Percentiles rank a stretch among this genome's conserved stretches.
These are phyloP conservation scores for Lolium multiflorum DNA, from an alignment of 176 grass and related monocot species.

Conservation along the genomic window DNA sequence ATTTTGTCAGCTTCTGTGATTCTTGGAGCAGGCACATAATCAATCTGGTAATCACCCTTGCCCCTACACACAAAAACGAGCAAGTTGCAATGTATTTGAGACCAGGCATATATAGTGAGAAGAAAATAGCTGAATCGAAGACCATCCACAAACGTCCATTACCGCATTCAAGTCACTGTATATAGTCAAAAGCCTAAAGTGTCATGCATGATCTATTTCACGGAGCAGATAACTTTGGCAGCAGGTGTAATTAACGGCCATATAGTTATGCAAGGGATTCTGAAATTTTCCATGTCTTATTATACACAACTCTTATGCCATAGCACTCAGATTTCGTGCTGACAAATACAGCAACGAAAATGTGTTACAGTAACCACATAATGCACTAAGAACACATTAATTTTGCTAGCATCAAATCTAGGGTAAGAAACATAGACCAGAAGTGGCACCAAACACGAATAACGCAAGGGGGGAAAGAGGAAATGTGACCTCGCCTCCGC, in stretches of 20 bases:
- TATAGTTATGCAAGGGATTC: not conserved
- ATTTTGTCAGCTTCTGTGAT: conserved; percentile 97
- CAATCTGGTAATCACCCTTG: conserved; percentile 92
- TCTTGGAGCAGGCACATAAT: conserved; percentile 91
- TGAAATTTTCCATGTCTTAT: not conserved
- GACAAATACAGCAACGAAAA: not conserved
- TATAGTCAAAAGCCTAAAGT: not conserved
- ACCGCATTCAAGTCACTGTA: not conserved
- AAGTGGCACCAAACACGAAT: not conserved
- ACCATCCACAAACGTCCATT: conserved; percentile 11
- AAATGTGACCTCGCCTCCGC: conserved; percentile 57
- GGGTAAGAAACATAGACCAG: not conserved
- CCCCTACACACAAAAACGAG: conserved; percentile 56
- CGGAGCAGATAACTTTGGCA: not conserved
- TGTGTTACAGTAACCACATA: not conserved
- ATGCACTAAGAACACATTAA: not conserved
- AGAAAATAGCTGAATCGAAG: not conserved
- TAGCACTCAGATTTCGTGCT: not conserved
- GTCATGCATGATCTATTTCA: not conserved
- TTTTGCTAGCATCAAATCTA: not conserved
- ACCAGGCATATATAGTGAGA: not conserved
- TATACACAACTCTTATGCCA: not conserved
- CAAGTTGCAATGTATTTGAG: not conserved
- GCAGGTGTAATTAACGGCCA: conserved; percentile 9
- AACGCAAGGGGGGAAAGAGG: not conserved